Base-by-base conservation (phyloP, 176 grass and related monocot species). In the Oryza nivara region DNA sequence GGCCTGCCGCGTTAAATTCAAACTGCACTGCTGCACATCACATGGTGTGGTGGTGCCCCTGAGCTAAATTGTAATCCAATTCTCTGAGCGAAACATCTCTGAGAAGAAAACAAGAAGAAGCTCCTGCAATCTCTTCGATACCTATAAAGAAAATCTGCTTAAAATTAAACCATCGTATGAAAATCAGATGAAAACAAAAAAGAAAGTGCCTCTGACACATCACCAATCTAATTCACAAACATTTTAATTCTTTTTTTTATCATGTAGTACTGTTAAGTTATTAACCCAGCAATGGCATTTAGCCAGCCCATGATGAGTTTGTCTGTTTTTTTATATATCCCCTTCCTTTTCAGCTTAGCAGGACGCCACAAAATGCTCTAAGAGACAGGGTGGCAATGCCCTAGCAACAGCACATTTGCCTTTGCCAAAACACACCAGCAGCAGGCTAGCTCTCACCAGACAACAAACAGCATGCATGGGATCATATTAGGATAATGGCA, bases 401-500 rank as follows among this genome's bases (percentile, higher is more conserved):
- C 1, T 54, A 56, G 20, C 67, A 41, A 34, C 79, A 70, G 79
- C 67, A 56, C 65, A 80, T 81, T 41, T 54, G 79, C 66, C 65
- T 41, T 41, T 25, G 79, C 66, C 64, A 60, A 11, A 68, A 22
- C 51, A 15, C 49, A 81, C 47, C 20, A 70, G 48, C 67, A 54
- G 12, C 78, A 48, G 34, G 49, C 49, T 44, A 44, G 11, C 47
- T 49, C 13, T 67, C 65, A 76, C 47, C 44, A 30, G 65, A 28
- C 79, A 81, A 52, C 30, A 58, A 58, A 38, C 46, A 58, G 58
- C 40, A 72, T 49, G 58, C 40, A 72, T 65, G 19, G 67, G 28
- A 45, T 45, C 2, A 48, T 79, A 48, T 79, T 85, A 72, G 51
- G 12, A 85, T 78, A 72, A 70, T 46, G 17, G 51, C 38, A 49